Percentiles rank a stretch among this genome's conserved stretches.
phyloP scores from a whole-genome alignment of 768 basidiomycete genomes.

The Russula ochroleuca region DNA sequence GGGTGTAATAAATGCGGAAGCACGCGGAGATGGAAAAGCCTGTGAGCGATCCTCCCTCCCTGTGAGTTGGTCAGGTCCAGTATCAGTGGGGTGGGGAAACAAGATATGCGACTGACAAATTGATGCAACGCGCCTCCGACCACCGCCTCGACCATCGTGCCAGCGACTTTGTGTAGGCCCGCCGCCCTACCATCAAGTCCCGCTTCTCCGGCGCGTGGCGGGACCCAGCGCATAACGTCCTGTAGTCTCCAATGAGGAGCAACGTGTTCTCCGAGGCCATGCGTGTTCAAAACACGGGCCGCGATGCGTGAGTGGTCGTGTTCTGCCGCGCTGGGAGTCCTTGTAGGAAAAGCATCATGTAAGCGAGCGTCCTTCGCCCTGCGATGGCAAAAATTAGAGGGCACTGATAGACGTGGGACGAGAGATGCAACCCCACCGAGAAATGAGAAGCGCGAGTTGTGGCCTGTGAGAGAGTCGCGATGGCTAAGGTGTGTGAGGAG shows the following conservation, averaged over 20 bases:
- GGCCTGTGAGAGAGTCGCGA: conserved; percentile 56
- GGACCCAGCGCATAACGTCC: too few species aligned
- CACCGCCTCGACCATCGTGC: conserved; percentile 69
- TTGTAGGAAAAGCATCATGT: too few species aligned
- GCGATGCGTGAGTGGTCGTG: too few species aligned
- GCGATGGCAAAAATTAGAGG: too few species aligned
- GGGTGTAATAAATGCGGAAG: conserved; percentile 37
- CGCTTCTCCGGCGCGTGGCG: conserved; percentile 35
- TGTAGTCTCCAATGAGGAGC: conserved; percentile 71
- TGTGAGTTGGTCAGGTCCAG: conserved; percentile 22
- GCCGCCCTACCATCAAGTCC: conserved; percentile 41
- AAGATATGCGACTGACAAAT: conserved; percentile 50
- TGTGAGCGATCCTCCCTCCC: conserved; percentile 40
- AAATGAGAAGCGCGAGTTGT: conserved; percentile 69
- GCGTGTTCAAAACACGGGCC: conserved; percentile 58
- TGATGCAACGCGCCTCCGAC: conserved; percentile 75
- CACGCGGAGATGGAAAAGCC: conserved; percentile 42
- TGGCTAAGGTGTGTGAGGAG: conserved; percentile 78
- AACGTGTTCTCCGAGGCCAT: conserved; percentile 66
- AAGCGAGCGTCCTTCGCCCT: too few species aligned
- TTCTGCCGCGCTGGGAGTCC: too few species aligned
- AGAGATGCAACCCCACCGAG: conserved; percentile 50
- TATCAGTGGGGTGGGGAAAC: neutral
- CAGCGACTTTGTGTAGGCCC: conserved; percentile 74
- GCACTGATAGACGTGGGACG: neutral